These are phyloP conservation scores for Cyathus striatus DNA, from an alignment of 768 basidiomycete genomes.

Conservation along the genomic window DNA sequence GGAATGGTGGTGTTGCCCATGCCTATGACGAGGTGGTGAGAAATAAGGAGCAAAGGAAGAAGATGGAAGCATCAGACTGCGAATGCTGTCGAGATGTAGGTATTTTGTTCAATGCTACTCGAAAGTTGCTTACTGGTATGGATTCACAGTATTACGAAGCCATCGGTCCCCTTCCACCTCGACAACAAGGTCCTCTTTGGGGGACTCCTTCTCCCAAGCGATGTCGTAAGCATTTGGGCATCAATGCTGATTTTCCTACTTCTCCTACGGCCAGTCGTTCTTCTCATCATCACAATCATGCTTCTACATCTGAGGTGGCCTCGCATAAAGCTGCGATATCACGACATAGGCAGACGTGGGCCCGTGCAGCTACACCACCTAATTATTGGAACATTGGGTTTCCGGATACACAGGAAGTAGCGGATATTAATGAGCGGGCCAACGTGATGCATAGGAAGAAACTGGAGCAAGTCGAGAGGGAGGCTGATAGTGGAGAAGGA, in stretches of 20 bases:
- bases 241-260: conserved; percentile 13
- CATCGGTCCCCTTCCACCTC: conserved; percentile 64
- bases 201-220: conserved; percentile 47
- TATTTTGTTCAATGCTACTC: conserved; percentile 4
- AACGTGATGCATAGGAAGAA: conserved; percentile 69
- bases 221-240: conserved; percentile 16
- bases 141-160: conserved; percentile 75
- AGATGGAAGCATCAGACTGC: conserved; percentile 69
- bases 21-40: conserved; percentile 79
- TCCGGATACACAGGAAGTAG: conserved; percentile 78
- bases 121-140: conserved; percentile 30
- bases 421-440: conserved; percentile 70
- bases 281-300: conserved; percentile 8
- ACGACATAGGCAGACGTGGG: conserved; percentile 70
- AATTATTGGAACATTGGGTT: conserved; percentile 91
- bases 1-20: conserved; percentile 61
- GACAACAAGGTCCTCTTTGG: conserved; percentile 71
- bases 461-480: conserved; percentile 49
- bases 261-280: conserved; percentile 5
- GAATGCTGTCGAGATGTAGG: conserved; percentile 70
- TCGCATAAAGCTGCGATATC: conserved; percentile 70
- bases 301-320: conserved; percentile 22
- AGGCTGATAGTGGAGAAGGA: conserved; percentile 44
- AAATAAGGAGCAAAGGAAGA: conserved; percentile 49
- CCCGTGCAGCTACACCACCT: conserved; percentile 70